These are phyloP conservation scores for Lycium barbarum DNA, from an alignment of 257 asterid species.

Conservation along the genomic window DNA sequence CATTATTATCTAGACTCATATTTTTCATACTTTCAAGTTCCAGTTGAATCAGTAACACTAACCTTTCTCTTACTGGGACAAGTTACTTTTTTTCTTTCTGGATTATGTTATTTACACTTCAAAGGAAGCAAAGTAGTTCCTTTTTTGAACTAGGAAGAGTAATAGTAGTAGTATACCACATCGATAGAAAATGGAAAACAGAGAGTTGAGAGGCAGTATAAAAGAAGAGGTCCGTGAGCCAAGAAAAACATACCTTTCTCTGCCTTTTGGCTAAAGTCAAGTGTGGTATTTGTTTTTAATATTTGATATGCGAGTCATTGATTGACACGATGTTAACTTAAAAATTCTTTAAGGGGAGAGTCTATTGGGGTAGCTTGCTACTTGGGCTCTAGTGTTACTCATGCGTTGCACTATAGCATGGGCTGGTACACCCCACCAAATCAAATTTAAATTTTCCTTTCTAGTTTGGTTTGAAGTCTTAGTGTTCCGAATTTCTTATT, in stretches of 20 bases:
- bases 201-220: not conserved
- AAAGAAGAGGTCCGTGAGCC: not conserved
- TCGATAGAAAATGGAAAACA: not conserved
- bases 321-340: slow-evolving; percentile 38
- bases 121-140: not conserved
- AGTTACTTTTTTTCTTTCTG: too few relatives aligned
- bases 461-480: too few relatives aligned
- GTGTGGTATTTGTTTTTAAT: slow-evolving; percentile 50
- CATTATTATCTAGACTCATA: too few relatives aligned
- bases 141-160: not conserved
- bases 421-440: slow-evolving; percentile 33
- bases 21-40: too few relatives aligned
- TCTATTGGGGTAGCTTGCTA: slow-evolving; percentile 24
- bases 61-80: too few relatives aligned
- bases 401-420: not conserved
- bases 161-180: not conserved
- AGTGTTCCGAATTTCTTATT: too few relatives aligned
- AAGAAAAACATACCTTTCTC: slow-evolving; percentile 41
- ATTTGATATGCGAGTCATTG: not conserved
- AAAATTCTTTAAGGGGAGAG: slow-evolving; percentile 37
- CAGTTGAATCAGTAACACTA: too few relatives aligned
- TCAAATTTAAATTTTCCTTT: not conserved
- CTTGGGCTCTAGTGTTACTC: not conserved
- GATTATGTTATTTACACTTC: not conserved
- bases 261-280: slow-evolving; percentile 58